Percentiles rank a stretch among this genome's conserved stretches.
Conservation (phyloP, 2,329 filamentous ascomycete species). For the Colletotrichum agaves region DNA sequence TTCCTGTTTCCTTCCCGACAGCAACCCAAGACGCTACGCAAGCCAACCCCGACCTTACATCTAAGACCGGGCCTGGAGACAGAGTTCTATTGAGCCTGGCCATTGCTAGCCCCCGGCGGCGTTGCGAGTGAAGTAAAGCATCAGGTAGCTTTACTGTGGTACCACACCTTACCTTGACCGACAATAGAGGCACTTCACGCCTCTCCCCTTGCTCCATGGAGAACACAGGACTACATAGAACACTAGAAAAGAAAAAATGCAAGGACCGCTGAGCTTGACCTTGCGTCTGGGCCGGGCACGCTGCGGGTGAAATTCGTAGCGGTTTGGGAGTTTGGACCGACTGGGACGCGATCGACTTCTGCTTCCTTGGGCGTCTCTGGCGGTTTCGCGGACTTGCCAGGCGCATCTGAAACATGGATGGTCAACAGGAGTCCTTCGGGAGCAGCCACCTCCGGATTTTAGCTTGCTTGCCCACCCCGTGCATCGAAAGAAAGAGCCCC, state of each 20-base stretch:
- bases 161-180: no score
- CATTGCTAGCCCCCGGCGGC: no score
- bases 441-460: constrained; percentile 46
- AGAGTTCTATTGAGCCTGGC: not conserved
- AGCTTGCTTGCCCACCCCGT: constrained; percentile 32
- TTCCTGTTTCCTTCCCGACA: constrained; percentile 27
- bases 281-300: constrained; percentile 34
- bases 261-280: constrained; percentile 27
- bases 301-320: constrained; percentile 31
- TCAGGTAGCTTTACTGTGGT: no score
- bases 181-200: no score
- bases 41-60: constrained; percentile 27
- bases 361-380: constrained; percentile 34
- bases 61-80: not conserved
- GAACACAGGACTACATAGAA: constrained; percentile 6
- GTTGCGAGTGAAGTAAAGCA: no score
- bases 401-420: constrained; percentile 38
- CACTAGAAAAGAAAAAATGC: not conserved
- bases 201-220: not conserved
- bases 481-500: constrained; percentile 27
- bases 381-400: constrained; percentile 35
- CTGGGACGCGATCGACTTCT: constrained; percentile 43
- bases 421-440: constrained; percentile 42
- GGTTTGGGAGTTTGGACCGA: constrained; percentile 40
- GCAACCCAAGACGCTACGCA: constrained; percentile 25